Percentiles rank a stretch among this genome's conserved stretches.
Evolutionary conservation across 352 stramenopile genomes (phyloP).

Genomic region (Phytopythium delawarense): DNA sequence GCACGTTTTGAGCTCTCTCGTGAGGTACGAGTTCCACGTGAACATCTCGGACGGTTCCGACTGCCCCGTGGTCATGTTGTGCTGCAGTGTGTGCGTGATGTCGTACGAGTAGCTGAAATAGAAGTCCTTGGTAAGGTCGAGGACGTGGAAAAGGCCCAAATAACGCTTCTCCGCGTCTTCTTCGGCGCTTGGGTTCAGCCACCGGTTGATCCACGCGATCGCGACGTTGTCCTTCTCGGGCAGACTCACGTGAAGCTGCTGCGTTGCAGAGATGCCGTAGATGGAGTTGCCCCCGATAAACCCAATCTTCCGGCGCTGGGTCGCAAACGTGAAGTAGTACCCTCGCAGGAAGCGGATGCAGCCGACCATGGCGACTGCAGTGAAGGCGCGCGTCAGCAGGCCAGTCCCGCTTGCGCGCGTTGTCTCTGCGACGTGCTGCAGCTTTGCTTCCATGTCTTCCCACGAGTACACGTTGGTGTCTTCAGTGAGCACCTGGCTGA

Average conservation of each 20-base stretch:
- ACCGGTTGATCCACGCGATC: slow-evolving; percentile 75
- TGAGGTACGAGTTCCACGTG: slow-evolving; percentile 97
- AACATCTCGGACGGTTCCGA: slow-evolving; percentile 92
- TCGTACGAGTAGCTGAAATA: slow-evolving; percentile 99
- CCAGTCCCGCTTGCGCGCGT: slow-evolving; percentile 29
- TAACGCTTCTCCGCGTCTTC: slow-evolving; percentile 89
- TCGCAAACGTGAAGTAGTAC: slow-evolving; percentile 99
- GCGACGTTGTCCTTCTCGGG: slow-evolving; percentile 42
- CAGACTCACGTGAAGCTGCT: slow-evolving; percentile 85
- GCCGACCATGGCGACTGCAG: slow-evolving; percentile 95
- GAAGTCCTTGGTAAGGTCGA: slow-evolving; percentile 99
- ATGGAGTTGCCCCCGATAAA: slow-evolving; percentile 96
- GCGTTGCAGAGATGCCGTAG: slow-evolving; percentile 95
- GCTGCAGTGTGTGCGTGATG: slow-evolving; percentile 95
- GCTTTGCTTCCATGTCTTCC: slow-evolving; percentile 73
- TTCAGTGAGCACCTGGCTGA: slow-evolving; percentile 61
- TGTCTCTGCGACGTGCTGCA: slow-evolving; percentile 61
- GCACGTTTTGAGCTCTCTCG: slow-evolving; percentile 86
- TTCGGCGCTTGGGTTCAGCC: slow-evolving; percentile 78
- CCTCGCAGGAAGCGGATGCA: slow-evolving; percentile 98
- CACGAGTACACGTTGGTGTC: slow-evolving; percentile 67
- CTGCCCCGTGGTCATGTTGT: slow-evolving; percentile 93
- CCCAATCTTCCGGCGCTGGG: slow-evolving; percentile 94
- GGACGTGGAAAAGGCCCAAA: slow-evolving; percentile 96
- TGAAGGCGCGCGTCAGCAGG: slow-evolving; percentile 66